phyloP scores from a whole-genome alignment of 495 filamentous ascomycete genomes.

The Beverwykella pulmonaria region DNA sequence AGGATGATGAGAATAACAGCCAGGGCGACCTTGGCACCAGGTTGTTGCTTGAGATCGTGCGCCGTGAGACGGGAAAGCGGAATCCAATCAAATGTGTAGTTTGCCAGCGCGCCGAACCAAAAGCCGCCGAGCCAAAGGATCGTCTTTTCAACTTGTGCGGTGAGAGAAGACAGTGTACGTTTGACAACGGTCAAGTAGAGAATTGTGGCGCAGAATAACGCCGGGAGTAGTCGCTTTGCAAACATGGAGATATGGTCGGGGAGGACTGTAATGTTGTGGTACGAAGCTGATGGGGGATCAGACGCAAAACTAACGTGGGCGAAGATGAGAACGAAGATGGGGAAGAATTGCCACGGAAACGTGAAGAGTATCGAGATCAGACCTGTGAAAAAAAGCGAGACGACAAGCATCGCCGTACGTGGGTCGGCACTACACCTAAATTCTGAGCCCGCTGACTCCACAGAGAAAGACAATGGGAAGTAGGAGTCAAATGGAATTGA shows the following conservation, averaged over 20 bases:
- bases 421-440: slow-evolving; percentile 42
- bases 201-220: slow-evolving; percentile 43
- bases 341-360: slow-evolving; percentile 43
- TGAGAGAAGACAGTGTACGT: slow-evolving; percentile 45
- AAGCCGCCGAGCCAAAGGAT: slow-evolving; percentile 47
- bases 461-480: slow-evolving; percentile 46
- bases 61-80: slow-evolving; percentile 47
- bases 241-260: slow-evolving; percentile 43
- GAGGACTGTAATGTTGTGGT: slow-evolving; percentile 41
- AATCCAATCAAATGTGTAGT: slow-evolving; percentile 49
- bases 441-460: slow-evolving; percentile 23
- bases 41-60: slow-evolving; percentile 47
- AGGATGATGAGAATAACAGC: slow-evolving; percentile 43
- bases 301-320: slow-evolving; percentile 47
- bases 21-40: slow-evolving; percentile 46
- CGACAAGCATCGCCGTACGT: slow-evolving; percentile 41
- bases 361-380: slow-evolving; percentile 44
- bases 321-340: slow-evolving; percentile 44
- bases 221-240: slow-evolving; percentile 45
- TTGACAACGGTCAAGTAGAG: slow-evolving; percentile 47
- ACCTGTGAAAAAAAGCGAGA: slow-evolving; percentile 43
- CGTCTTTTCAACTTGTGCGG: slow-evolving; percentile 48
- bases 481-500: slow-evolving; percentile 43
- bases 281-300: slow-evolving; percentile 42
- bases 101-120: slow-evolving; percentile 47